These are phyloP conservation scores for Trypethelium eluteriae DNA, from an alignment of 495 filamentous ascomycete species.

Conservation along the genomic window DNA sequence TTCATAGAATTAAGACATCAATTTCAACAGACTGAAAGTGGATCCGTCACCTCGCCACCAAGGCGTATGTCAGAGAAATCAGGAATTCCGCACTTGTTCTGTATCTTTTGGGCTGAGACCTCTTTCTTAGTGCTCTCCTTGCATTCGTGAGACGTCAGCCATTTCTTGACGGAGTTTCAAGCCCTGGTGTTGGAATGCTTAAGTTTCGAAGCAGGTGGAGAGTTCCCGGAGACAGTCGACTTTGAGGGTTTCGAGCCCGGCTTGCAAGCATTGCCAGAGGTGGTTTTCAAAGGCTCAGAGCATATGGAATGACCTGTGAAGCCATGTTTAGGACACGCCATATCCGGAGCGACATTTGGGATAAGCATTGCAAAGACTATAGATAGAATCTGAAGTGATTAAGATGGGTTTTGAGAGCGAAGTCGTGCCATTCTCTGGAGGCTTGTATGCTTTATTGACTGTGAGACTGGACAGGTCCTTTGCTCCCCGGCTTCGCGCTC, in stretches of 20 bases:
- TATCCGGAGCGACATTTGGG: background rate
- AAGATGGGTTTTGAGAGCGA: background rate
- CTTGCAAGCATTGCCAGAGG: slow-evolving; percentile 5
- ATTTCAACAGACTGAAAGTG: slow-evolving; percentile 30
- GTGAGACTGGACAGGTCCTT: too few species aligned
- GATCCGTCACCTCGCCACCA: slow-evolving; percentile 25
- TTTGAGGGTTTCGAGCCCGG: background rate
- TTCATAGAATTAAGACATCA: too few species aligned
- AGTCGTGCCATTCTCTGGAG: background rate
- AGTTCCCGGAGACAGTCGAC: background rate
- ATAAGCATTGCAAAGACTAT: background rate
- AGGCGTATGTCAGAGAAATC: slow-evolving; percentile 19
- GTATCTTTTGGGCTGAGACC: background rate
- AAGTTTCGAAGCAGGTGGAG: background rate
- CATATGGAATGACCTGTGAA: background rate
- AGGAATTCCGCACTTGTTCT: background rate
- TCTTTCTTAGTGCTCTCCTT: background rate
- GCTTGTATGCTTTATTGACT: background rate
- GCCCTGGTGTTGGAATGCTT: background rate
- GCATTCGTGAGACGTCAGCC: background rate
- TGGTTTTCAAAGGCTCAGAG: background rate
- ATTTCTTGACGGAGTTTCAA: background rate
- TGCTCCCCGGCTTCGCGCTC: too few species aligned
- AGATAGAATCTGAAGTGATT: background rate
- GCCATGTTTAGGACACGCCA: slow-evolving; percentile 2